Percentiles rank a stretch among this genome's conserved stretches.
These are phyloP conservation scores for Neonectria coccinea DNA, from an alignment of 2,329 filamentous ascomycete species.

Conservation along the genomic window DNA sequence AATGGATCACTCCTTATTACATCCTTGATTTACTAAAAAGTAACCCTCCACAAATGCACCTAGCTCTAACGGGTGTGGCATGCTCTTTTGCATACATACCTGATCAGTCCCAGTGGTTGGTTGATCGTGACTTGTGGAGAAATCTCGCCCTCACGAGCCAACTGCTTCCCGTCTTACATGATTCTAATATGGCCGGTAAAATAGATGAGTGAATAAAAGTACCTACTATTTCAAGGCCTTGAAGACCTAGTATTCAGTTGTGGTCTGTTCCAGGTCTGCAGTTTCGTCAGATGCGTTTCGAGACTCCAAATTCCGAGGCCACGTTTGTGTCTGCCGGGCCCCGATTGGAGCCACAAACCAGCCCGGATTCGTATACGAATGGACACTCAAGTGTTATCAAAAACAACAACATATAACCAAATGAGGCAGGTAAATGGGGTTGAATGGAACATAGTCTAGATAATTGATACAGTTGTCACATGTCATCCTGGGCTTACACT, in stretches of 20 bases:
- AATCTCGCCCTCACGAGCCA: not conserved
- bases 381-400: not conserved
- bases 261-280: not conserved
- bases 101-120: not conserved
- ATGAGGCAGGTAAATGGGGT: not conserved
- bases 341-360: not conserved
- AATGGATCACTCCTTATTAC: too few species aligned
- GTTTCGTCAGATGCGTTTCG: not conserved
- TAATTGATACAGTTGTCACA: not conserved
- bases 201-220: not conserved
- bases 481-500: not conserved
- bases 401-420: not conserved
- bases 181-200: not conserved
- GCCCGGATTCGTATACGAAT: not conserved
- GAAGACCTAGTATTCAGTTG: not conserved
- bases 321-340: not conserved
- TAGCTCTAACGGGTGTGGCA: too few species aligned
- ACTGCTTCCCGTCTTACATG: not conserved
- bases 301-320: not conserved
- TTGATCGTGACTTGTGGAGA: not conserved
- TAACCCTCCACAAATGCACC: not conserved
- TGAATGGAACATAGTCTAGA: not conserved
- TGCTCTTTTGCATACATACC: not conserved
- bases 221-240: not conserved
- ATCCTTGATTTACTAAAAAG: not conserved